Evolutionary conservation across 2,329 filamentous ascomycete species (phyloP), one percentile per base, ranked within the genome.

Genomic region (Hyphodiscus sp.): DNA sequence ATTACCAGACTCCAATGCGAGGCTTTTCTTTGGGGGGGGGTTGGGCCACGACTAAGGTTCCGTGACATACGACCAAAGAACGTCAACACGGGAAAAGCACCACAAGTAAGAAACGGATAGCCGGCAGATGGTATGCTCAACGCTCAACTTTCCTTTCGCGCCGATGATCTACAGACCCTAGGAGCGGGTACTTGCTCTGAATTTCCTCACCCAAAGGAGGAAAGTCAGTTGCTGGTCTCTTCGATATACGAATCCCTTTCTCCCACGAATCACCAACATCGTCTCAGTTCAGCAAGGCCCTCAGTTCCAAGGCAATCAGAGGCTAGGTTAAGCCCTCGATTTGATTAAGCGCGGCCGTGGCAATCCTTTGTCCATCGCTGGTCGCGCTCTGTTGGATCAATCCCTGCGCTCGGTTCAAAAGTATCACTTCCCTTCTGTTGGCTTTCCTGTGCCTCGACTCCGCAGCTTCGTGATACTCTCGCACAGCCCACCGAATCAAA

Each of bases 291-390:
- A n/a, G 44, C 23, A 38, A 48, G 33, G 41, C 20, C 38, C 41
- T 30, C 20, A 13, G 16, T 13, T 38, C 33, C 4, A 10, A 38
- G n/a, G 41, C 42, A 50, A 4, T 33, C 20, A 26, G 38, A 23
- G 20, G 7, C 23, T 53, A n/a, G 18, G 41, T 23, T 6, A 44
- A 44, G 51, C 30, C 18, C 47, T 38, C 33, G 46, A 54, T 29
- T 53, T 30, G 53, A 58, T 50, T 58, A 58, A 58, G 53, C 56
- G 56, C 56, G 53, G 51, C 41, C 16, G 48, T 54, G 41, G 46
- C 50, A 44, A 43, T 43, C 29, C 18, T 23, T 9, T 47, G 16
- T 45, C 23, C 19, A 45, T 3, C 45, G 26, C 42, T 42, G 15
- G 20, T 23, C 13, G 20, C 50, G 33, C 23, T 48, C n/a, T 30